Base-by-base conservation (phyloP, 192 early-diverging fungal genomes). In the Coemansia aciculifera region DNA sequence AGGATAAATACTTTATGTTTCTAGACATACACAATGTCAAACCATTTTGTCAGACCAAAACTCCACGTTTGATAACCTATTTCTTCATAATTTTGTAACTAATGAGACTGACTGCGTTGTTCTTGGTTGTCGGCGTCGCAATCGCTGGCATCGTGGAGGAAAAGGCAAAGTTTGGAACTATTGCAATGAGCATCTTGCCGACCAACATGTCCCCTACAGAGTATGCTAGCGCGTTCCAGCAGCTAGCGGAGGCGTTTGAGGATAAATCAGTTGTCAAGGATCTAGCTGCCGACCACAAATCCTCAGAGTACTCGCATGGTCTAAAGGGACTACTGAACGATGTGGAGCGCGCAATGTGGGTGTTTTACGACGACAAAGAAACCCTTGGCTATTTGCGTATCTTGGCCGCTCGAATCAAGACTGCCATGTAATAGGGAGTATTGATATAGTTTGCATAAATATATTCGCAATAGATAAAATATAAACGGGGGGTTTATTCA, bases 361-460 rank as follows among this genome's bases (percentile, higher is more conserved):
- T 76, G 23, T 76, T 52, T 29, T 70, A 71, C 46, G 68, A 76
- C 56, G 74, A 75, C 46, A 66, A 62, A 43, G 39, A 59, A 13
- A 56, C 69, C 3, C 61, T 66, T 4, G 49, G 64, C 7, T 51
- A 39, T 13, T 54, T 76, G 15, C 64, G 40, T 42, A 21, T 67
- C 0, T 13, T 76, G 32, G 74, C 74, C 0, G 42, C 21, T 7
- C 19, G 65, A 46, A 64, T 71, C 12, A 62, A 67, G 6, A 56
- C 40, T n/a, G 62, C 44, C 9, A 54, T 64, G 13, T 74, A 61
- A 39, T 21, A 19, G 3, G 21, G 19, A 46, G 21, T 52, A 29
- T n/a, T 69, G 40, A 36, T 46, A 36, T 15, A 12, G 1, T 63
- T 70, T 29, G 59, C n/a, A 52, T 52, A 29, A 63, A 57, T 23